Evolutionary conservation across 1,284 basidiomycete genomes (phyloP).

Genomic region (Omphalotus olearius): DNA sequence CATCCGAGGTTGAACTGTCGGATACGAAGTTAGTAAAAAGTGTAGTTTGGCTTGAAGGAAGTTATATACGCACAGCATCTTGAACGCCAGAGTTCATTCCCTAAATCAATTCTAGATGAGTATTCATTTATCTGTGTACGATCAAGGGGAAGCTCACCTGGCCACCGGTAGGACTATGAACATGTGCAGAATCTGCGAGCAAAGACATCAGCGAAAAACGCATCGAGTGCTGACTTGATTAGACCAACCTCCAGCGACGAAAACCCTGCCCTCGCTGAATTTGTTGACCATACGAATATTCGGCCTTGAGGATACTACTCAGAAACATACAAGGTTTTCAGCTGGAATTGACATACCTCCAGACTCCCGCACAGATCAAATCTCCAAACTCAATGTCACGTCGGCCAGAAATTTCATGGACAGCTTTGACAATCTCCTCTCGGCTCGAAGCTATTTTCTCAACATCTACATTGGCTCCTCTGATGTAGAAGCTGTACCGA

Average conservation of each 20-base stretch:
- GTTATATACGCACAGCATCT: slow-evolving; percentile 27
- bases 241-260: slow-evolving; percentile 14
- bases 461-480: slow-evolving; percentile 26
- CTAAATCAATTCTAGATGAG: background rate
- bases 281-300: slow-evolving; percentile 13
- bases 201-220: background rate
- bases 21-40: background rate
- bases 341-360: slow-evolving; percentile 8
- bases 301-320: background rate
- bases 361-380: background rate
- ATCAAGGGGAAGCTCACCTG: slow-evolving; percentile 16
- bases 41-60: background rate
- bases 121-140: background rate
- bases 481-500: slow-evolving; percentile 32
- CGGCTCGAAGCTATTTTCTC: slow-evolving; percentile 24
- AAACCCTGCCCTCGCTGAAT: slow-evolving; percentile 15
- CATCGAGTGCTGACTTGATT: background rate
- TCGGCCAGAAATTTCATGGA: slow-evolving; percentile 27
- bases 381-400: slow-evolving; percentile 16
- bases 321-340: background rate
- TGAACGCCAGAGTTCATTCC: slow-evolving; percentile 39
- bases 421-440: slow-evolving; percentile 25
- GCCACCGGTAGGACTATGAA: slow-evolving; percentile 31
- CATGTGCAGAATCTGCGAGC: slow-evolving; percentile 24
- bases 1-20: slow-evolving; percentile 35